phyloP scores from a whole-genome alignment of 192 early-diverging fungal genomes.

The Backusella psychrophila region DNA sequence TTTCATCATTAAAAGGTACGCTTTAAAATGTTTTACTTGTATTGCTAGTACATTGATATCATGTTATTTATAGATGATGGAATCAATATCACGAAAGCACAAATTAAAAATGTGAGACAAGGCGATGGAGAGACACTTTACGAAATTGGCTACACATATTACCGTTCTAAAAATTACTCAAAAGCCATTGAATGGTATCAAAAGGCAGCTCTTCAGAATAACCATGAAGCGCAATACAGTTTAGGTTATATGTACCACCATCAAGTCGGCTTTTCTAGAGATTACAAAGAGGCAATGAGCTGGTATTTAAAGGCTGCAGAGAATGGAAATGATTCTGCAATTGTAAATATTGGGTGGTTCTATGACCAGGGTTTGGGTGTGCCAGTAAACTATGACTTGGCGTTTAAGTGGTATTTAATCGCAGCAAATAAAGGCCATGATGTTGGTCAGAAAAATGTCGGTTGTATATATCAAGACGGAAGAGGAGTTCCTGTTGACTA shows the following conservation, averaged over 20 bases:
- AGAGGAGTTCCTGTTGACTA: slow-evolving; percentile 27
- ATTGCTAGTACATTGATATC: neutral
- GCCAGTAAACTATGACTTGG: neutral
- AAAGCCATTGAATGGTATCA: slow-evolving; percentile 51
- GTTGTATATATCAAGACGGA: neutral
- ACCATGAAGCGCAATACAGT: slow-evolving; percentile 53
- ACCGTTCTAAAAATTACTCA: slow-evolving; percentile 42
- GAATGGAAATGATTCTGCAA: slow-evolving; percentile 48
- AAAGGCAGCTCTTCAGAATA: slow-evolving; percentile 42
- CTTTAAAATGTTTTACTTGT: neutral
- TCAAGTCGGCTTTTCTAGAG: slow-evolving; percentile 48
- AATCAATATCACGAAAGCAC: neutral
- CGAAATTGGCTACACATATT: neutral
- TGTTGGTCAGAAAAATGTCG: slow-evolving; percentile 41
- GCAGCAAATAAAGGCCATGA: slow-evolving; percentile 53
- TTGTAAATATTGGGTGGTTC: slow-evolving; percentile 68
- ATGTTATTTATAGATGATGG: neutral
- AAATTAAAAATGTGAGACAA: neutral
- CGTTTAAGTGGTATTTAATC: neutral
- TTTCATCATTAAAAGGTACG: neutral
- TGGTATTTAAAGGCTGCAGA: slow-evolving; percentile 58
- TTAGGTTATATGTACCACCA: slow-evolving; percentile 59
- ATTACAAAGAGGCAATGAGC: slow-evolving; percentile 47
- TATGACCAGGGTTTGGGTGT: slow-evolving; percentile 79
- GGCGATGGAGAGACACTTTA: neutral